phyloP scores from a whole-genome alignment of 352 stramenopile species.

The Phytophthora sojae region DNA sequence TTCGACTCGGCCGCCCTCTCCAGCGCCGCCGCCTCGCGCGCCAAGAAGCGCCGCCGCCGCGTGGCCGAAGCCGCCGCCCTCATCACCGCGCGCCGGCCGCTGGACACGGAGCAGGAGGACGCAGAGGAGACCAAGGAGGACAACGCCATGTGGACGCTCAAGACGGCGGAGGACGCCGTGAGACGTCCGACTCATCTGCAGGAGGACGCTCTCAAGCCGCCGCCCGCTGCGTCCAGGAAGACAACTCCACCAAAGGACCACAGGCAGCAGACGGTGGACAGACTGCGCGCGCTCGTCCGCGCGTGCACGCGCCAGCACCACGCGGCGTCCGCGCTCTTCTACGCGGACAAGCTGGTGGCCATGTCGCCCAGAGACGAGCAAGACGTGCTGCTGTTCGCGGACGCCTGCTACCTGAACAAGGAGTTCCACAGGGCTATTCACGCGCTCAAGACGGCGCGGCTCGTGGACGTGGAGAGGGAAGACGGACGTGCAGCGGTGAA shows the following conservation, averaged over 20 bases:
- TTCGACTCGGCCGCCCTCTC: conserved; percentile 47
- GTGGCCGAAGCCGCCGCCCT: conserved; percentile 37
- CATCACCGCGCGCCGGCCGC: conserved; percentile 33
- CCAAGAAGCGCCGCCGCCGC: conserved; percentile 53
- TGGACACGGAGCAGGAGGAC: conserved; percentile 16
- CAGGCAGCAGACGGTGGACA: conserved; percentile 19
- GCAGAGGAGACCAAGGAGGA: conserved; percentile 5
- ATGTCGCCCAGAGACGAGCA: conserved; percentile 51
- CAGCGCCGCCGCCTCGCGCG: conserved; percentile 27
- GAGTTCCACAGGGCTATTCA: conserved; percentile 87
- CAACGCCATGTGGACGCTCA: conserved; percentile 17
- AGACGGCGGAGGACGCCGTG: conserved; percentile 10
- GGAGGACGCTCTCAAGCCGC: conserved; percentile 15
- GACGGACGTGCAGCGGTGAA: conserved; percentile 7
- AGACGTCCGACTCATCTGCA: conserved; percentile 10
- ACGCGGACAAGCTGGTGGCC: conserved; percentile 81
- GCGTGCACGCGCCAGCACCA: conserved; percentile 66
- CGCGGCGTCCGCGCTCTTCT: conserved; percentile 68
- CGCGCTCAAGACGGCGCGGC: conserved; percentile 56
- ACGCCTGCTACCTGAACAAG: conserved; percentile 71
- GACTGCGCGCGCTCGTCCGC: conserved; percentile 53
- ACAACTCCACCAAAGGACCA: not conserved
- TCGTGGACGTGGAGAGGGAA: conserved; percentile 43
- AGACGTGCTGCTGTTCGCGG: conserved; percentile 81
- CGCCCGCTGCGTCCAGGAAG: too few relatives aligned